Base-by-base conservation (phyloP, 805 yeast species). In the Wickerhamomyces alni region DNA sequence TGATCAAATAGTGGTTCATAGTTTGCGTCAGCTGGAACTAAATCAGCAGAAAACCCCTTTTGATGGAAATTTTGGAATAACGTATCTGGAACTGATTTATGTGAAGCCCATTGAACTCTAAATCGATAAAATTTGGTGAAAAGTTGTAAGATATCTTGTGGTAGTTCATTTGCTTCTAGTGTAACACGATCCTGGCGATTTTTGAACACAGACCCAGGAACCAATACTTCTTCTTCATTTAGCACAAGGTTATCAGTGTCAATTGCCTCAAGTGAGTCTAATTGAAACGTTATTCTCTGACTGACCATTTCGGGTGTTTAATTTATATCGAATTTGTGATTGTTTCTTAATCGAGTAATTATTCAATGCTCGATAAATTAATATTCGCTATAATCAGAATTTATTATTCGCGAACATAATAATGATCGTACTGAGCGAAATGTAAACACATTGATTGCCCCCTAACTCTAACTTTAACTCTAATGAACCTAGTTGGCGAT, bases 161-260 rank as follows among this genome's bases (percentile, higher is more conserved):
- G 56, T 8, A 53, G 26, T 25, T 53, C 57, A 17, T 45, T 45
- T 10, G 19, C n/a, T 3, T 35, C 3, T 11, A 53, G 24, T 1
- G 46, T 45, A 10, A 53, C 41, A 19, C 49, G 42, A 22, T 50
- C 52, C 29, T 53, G 55, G 34, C 52, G 47, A 3, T 36, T 32
- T 5, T 18, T 36, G 36, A 45, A 46, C 18, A 53, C 35, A 1
- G 55, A 42, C 2, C 48, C 52, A 1, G 57, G 57, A 9, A 51
- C 30, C 8, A 37, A 38, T 21, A 53, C 42, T 2, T 37, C 19
- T 1, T 45, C 42, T 31, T 44, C 49, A 11, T 43, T 37, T 18
- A 53, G 40, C 4, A 46, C 28, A 3, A 46, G 42, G 25, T 53
- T 53, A 31, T 53, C 55, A 3, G 57, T 51, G 34, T 48, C 56